Evolutionary conservation across 2,329 filamentous ascomycete genomes (phyloP), one percentile per base, ranked within the genome.

Genomic region (Epichloe coenophiala): DNA sequence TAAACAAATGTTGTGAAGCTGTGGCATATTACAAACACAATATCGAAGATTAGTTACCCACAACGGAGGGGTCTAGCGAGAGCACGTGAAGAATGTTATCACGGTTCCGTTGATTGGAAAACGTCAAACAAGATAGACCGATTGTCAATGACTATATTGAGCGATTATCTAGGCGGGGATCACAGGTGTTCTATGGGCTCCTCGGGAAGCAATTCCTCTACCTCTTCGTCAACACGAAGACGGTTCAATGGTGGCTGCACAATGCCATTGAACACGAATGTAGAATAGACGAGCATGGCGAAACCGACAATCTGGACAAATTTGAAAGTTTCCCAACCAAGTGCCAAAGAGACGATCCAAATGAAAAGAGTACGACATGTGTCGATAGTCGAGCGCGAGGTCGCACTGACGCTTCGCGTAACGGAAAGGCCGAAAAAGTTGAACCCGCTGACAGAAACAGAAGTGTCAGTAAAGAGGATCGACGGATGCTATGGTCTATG

Each of bases 381-480:
- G 67, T 98, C 93, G 60, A 98, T 97, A 35, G 91, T 97, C 35
- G 88, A 95, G 54, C 93, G 82, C 1, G 91, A 88, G 0, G 93
- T 98, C 11, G 93, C 93, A 55, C 86, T 94, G 57, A 98, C 88
- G 55, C 71, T 83, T 53, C 88, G 81, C 1, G 93, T 98, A 8
- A 98, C 91, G 1, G 87, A 93, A 9, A 98, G 78, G 7, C 93
- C 93, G 67, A 98, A 98, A 74, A 95, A 98, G 71, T 98, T 98
- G 78, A 97, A 98, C 49, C 91, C 90, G 56, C 88, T 94, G 35
- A 41, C 33, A 54, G 19, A 41, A 54, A 49, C 4, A 52, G 50
- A 55, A 52, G 64, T 52, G 60, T 42, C 48, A 49, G 54, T 3
- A 33, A n/a, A n/a, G 9, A 33, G 36, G 23, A 38, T 27, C 8